Conservation (phyloP, 2,329 filamentous ascomycete species). For the Stagonosporopsis tanaceti region DNA sequence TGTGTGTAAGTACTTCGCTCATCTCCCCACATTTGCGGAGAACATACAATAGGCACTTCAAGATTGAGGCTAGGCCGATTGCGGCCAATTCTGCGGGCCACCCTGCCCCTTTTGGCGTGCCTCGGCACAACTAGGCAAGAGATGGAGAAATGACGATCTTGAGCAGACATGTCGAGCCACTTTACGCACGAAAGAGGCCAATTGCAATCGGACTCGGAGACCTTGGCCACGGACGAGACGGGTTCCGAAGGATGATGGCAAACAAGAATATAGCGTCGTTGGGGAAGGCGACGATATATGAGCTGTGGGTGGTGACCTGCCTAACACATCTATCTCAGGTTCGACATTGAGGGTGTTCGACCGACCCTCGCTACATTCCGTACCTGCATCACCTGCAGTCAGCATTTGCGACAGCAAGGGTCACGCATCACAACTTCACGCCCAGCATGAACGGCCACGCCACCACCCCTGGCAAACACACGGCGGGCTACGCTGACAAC, state of each 20-base stretch:
- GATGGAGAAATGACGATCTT: conserved; percentile 14
- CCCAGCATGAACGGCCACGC: conserved; percentile 33
- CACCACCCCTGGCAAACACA: conserved; percentile 16
- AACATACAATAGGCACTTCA: neutral
- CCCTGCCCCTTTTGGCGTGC: conserved; percentile 2
- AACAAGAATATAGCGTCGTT: neutral
- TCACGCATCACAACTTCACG: neutral
- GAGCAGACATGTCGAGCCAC: conserved; percentile 1
- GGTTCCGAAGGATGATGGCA: conserved; percentile 3
- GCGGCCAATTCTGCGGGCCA: conserved; percentile 8
- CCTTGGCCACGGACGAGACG: conserved; percentile 12
- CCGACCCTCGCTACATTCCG: neutral
- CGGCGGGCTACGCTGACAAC: conserved; percentile 22
- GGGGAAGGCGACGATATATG: conserved; percentile 3
- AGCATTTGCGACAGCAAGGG: conserved; percentile 6
- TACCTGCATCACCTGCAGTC: conserved; percentile 13
- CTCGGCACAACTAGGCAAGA: conserved; percentile 6
- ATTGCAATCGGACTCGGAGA: conserved; percentile 10
- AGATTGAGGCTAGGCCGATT: conserved; percentile 5
- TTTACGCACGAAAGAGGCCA: neutral
- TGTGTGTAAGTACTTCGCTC: neutral
- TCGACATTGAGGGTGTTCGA: neutral
- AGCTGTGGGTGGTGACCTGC: neutral
- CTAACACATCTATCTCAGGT: neutral
- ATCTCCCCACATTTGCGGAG: neutral